Percentiles rank a stretch among this genome's conserved stretches.
Conservation (phyloP, 345 rosid genomes). For the Eucalyptus globulus region DNA sequence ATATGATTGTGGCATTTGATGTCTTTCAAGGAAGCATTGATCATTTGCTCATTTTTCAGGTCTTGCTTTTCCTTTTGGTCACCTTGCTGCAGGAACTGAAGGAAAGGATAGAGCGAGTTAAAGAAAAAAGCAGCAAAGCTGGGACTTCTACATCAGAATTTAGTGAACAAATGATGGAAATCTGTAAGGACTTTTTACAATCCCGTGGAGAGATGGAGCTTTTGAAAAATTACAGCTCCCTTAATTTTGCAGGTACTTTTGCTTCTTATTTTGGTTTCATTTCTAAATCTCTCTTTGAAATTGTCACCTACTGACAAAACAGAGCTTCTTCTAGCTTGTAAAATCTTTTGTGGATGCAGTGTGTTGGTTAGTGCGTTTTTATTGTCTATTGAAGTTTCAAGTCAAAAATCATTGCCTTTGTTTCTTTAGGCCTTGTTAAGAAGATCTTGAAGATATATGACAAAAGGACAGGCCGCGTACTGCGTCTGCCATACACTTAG, state of each 20-base stretch:
- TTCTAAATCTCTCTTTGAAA: not conserved
- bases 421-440: conserved; percentile 55
- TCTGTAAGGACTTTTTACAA: conserved; percentile 66
- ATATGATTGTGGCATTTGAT: not conserved
- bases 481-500: conserved; percentile 72
- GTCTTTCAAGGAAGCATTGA: not conserved
- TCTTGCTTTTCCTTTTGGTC: not conserved
- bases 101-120: conserved; percentile 56
- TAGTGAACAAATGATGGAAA: conserved; percentile 90
- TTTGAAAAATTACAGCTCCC: conserved; percentile 78
- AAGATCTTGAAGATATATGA: conserved; percentile 86
- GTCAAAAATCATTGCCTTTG: not conserved
- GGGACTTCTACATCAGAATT: conserved; percentile 54
- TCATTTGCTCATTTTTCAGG: not conserved
- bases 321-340: not conserved
- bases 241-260: conserved; percentile 73
- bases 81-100: conserved; percentile 53
- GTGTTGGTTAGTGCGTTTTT: not conserved
- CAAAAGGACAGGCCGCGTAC: conserved; percentile 73
- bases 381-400: not conserved
- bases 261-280: not conserved
- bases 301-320: not conserved
- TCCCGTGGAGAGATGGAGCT: conserved; percentile 95
- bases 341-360: not conserved
- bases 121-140: conserved; percentile 36